Percentiles rank a stretch among this genome's conserved stretches.
Conservation (phyloP, 1,284 basidiomycete species). For the Boletus semigastroideus region DNA sequence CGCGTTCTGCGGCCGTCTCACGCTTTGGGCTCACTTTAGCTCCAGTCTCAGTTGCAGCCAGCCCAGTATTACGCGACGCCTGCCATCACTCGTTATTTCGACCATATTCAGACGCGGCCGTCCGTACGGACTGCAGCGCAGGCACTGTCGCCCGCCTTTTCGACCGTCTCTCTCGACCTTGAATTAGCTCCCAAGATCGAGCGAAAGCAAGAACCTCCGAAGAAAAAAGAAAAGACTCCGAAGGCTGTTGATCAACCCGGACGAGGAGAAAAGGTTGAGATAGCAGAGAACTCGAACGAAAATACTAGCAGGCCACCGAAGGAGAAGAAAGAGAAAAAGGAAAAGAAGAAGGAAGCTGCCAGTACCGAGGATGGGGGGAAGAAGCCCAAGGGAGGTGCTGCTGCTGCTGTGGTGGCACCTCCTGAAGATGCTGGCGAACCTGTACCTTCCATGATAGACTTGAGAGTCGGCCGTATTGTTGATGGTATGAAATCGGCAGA, state of each 20-base stretch:
- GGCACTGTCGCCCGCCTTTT: constrained; percentile 55
- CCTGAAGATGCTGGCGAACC: constrained; percentile 74
- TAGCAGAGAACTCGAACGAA: constrained; percentile 27
- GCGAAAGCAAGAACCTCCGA: constrained; percentile 69
- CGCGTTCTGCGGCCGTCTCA: background rate
- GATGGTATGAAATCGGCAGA: constrained; percentile 60
- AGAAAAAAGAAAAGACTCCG: constrained; percentile 79
- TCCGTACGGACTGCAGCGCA: constrained; percentile 57
- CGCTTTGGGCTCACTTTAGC: constrained; percentile 14
- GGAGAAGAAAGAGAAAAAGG: constrained; percentile 47
- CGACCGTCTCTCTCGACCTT: constrained; percentile 68
- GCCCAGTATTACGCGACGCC: constrained; percentile 74
- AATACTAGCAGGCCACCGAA: constrained; percentile 36
- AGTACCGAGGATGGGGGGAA: constrained; percentile 38
- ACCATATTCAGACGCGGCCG: constrained; percentile 81
- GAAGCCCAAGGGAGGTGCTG: constrained; percentile 43
- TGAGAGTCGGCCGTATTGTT: constrained; percentile 87
- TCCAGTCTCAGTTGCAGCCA: constrained; percentile 64
- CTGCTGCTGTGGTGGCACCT: constrained; percentile 40
- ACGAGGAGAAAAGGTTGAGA: constrained; percentile 28
- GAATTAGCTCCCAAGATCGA: constrained; percentile 72
- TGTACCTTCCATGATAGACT: constrained; percentile 90
- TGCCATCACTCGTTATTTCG: constrained; percentile 88
- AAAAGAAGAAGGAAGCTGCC: constrained; percentile 53
- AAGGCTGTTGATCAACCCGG: constrained; percentile 41